Evolutionary conservation across 116 monocot genomes (phyloP).

Genomic region (Cymodocea nodosa): DNA sequence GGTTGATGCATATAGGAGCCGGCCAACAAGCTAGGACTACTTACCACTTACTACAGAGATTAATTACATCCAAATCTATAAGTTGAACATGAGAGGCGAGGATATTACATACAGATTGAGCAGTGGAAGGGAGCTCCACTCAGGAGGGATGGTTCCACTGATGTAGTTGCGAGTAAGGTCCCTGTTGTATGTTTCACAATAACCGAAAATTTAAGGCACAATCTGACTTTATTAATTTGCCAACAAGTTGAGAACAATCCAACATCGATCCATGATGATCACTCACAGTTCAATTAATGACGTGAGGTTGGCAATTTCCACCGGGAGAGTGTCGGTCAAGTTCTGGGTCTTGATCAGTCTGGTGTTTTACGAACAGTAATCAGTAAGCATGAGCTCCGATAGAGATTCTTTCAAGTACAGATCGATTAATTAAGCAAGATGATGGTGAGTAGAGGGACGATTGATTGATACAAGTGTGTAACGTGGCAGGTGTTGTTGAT

Average conservation of each 20-base stretch:
- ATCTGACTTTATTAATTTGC: no score
- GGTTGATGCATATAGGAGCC: no score
- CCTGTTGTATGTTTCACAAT: slow-evolving; percentile 11
- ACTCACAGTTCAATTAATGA: slow-evolving; percentile 28
- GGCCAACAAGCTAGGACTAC: no score
- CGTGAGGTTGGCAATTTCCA: slow-evolving; percentile 33
- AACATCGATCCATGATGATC: background rate
- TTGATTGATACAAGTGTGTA: slow-evolving; percentile 12
- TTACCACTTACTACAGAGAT: no score
- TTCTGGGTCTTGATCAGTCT: slow-evolving; percentile 27
- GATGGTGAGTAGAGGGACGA: background rate
- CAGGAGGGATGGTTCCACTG: slow-evolving; percentile 35
- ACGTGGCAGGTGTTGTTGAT: slow-evolving; percentile 21
- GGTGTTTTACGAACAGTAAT: background rate
- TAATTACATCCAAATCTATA: no score
- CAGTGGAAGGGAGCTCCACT: slow-evolving; percentile 36
- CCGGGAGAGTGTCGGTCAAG: slow-evolving; percentile 31
- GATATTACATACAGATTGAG: slow-evolving; percentile 18
- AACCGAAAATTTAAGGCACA: background rate
- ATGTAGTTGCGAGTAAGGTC: slow-evolving; percentile 48
- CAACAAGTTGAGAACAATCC: background rate
- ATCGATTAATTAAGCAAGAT: background rate
- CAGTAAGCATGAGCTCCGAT: background rate
- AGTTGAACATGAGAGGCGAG: no score
- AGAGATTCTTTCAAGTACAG: no score